phyloP scores from a whole-genome alignment of 2,329 filamentous ascomycete genomes.

The Pseudocercospora crystallina region DNA sequence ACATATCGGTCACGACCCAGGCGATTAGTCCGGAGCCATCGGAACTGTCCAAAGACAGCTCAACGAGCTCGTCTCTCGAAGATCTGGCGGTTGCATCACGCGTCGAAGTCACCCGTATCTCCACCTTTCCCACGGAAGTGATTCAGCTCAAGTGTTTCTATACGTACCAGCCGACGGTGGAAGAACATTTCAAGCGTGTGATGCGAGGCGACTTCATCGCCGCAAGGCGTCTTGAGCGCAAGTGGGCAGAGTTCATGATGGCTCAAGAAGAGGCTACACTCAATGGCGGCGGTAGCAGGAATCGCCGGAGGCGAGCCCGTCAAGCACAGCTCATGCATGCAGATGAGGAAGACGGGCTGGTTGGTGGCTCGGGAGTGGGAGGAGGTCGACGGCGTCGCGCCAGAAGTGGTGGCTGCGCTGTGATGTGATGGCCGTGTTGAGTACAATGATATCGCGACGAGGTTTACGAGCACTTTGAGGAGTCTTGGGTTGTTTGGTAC shows the following conservation, averaged over 20 bases:
- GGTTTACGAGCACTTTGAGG: constrained; percentile 4
- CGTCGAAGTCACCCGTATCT: constrained; percentile 31
- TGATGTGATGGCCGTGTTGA: constrained; percentile 43
- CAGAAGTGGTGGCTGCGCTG: constrained; percentile 48
- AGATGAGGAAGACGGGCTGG: constrained; percentile 67
- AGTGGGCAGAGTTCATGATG: constrained; percentile 95
- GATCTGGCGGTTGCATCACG: constrained; percentile 23
- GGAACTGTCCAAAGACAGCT: constrained; percentile 19
- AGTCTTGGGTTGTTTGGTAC: constrained; percentile 2
- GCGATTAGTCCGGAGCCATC: constrained; percentile 22
- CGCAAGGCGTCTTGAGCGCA: constrained; percentile 77
- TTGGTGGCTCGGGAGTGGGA: constrained; percentile 32
- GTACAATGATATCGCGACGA: neutral
- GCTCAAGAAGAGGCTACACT: constrained; percentile 79
- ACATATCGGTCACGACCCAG: constrained; percentile 57
- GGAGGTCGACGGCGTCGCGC: constrained; percentile 47
- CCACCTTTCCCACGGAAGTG: constrained; percentile 71
- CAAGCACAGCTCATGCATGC: constrained; percentile 79
- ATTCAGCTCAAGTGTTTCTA: constrained; percentile 92
- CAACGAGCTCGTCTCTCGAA: constrained; percentile 27
- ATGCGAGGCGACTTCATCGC: constrained; percentile 71
- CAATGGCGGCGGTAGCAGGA: constrained; percentile 63
- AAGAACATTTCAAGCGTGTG: constrained; percentile 88
- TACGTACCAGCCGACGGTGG: constrained; percentile 90
- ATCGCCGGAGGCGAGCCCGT: constrained; percentile 72